A percentile compares a stretch with the other conserved stretches of the same genome.
phyloP scores from a whole-genome alignment of 2,329 filamentous ascomycete genomes.

The Paecilomyces formosus region DNA sequence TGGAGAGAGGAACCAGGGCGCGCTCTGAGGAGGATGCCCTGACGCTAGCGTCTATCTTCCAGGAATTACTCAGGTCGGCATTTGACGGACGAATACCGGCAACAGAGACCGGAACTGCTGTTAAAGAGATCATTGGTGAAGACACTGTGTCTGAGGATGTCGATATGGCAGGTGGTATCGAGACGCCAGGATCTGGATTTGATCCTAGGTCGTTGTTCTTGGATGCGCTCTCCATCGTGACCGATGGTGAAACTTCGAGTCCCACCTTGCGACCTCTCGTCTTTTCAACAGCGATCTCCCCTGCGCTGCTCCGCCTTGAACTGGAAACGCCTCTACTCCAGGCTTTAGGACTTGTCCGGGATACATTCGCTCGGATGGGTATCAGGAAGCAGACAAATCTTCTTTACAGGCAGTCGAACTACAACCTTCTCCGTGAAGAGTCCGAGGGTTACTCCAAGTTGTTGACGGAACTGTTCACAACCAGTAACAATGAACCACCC shows the following conservation, averaged over 20 bases:
- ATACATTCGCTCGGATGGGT: conserved; percentile 74
- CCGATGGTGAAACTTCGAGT: conserved; percentile 60
- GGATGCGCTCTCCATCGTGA: conserved; percentile 72
- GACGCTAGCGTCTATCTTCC: conserved; percentile 65
- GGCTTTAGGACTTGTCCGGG: conserved; percentile 69
- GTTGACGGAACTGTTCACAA: conserved; percentile 90
- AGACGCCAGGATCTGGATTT: conserved; percentile 34
- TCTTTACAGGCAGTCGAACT: conserved; percentile 92
- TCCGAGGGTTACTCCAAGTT: conserved; percentile 96
- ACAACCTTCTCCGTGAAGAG: conserved; percentile 91
- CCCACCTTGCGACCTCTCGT: conserved; percentile 60
- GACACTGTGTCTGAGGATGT: conserved; percentile 43
- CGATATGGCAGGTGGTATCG: conserved; percentile 38
- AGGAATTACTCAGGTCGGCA: conserved; percentile 74
- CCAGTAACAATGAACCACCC: conserved; percentile 66
- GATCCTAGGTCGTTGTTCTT: conserved; percentile 67
- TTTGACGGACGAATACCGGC: conserved; percentile 62
- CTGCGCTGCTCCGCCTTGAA: conserved; percentile 66
- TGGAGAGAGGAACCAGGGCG: conserved; percentile 58
- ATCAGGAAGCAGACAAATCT: conserved; percentile 89
- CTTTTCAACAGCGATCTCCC: conserved; percentile 63
- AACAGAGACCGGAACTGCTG: conserved; percentile 60
- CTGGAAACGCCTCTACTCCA: conserved; percentile 74
- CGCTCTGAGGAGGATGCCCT: conserved; percentile 61
- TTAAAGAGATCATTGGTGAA: conserved; percentile 65